Evolutionary conservation across 1,284 basidiomycete species (phyloP), one percentile per base, ranked within the genome.

Genomic region (Melampsora larici-populina): DNA sequence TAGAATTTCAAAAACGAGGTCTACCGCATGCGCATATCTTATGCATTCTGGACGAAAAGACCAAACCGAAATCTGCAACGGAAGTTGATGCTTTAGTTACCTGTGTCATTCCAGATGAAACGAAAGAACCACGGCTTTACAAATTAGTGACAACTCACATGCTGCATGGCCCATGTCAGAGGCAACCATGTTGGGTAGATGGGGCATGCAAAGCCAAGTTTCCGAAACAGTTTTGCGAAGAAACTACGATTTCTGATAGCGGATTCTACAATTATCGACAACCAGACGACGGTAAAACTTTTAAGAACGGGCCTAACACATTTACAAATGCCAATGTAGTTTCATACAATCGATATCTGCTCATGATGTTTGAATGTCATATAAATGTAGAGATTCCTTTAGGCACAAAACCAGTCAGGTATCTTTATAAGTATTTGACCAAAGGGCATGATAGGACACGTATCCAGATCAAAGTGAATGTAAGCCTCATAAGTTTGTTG

Each of bases 11-110:
- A n/a, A n/a, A n/a, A n/a, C n/a, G n/a, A n/a, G n/a, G n/a, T n/a
- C n/a, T n/a, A n/a, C n/a, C 60, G 33, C 71, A 74, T 66, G 33
- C 60, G 8, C 71, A 73, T 46, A 73, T 73, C 11, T 36, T 73
- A 1, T 8, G 63, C 13, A 64, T 63, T 2, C n/a, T 65, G 4
- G 13, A 73, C 7, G 31, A 36, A 11, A 15, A 15, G 1, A 11
- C 15, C n/a, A 36, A 29, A 9, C 71, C 63, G 0, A 9, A 21
- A 9, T 58, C 43, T 9, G 7, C 33, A 0, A 21, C 36, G 4
- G 9, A 13, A 2, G 26, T 66, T 6, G 29, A 74, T 40, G 9
- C 13, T 0, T 36, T 74, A 2, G 43, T 74, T 0, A 43, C 55
- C 3, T 58, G 33, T 3, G 58, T 62, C 9, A 63, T 72, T 3